Evolutionary conservation across 257 asterid genomes (phyloP).

Genomic region (Penstemon eatonii): DNA sequence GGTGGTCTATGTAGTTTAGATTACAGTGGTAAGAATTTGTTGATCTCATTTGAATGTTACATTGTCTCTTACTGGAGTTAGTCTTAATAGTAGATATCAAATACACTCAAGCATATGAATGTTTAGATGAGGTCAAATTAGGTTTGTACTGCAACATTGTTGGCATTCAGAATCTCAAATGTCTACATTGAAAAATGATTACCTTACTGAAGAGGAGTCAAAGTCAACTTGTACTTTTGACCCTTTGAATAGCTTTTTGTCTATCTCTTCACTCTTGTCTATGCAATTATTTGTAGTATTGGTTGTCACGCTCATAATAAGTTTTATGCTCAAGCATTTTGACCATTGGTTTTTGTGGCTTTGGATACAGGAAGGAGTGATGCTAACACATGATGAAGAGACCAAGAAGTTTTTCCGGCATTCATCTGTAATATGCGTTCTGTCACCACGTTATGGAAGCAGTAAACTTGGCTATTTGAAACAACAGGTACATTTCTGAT

Average conservation of each 20-base stretch:
- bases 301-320: conserved; percentile 22
- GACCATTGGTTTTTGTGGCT: conserved; percentile 27
- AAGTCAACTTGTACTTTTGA: conserved; percentile 1
- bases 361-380: conserved; percentile 73
- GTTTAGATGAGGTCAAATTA: conserved; percentile 13
- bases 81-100: not conserved
- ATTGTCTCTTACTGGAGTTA: conserved; percentile 16
- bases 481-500: conserved; percentile 60
- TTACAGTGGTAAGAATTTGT: not conserved
- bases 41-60: not conserved
- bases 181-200: not conserved
- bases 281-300: conserved; percentile 19
- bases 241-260: conserved; percentile 8
- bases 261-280: not conserved
- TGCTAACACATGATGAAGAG: conserved; percentile 92
- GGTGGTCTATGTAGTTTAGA: not conserved
- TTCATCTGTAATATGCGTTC: conserved; percentile 83
- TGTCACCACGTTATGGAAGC: conserved; percentile 89
- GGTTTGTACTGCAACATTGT: not conserved
- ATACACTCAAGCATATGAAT: not conserved
- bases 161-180: not conserved
- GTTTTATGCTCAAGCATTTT: conserved; percentile 7
- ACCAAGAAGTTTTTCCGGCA: conserved; percentile 78
- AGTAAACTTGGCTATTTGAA: conserved; percentile 75
- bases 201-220: conserved; percentile 23